These are phyloP conservation scores for Maudiozyma turicensis DNA, from an alignment of 805 yeast species.

Conservation along the genomic window DNA sequence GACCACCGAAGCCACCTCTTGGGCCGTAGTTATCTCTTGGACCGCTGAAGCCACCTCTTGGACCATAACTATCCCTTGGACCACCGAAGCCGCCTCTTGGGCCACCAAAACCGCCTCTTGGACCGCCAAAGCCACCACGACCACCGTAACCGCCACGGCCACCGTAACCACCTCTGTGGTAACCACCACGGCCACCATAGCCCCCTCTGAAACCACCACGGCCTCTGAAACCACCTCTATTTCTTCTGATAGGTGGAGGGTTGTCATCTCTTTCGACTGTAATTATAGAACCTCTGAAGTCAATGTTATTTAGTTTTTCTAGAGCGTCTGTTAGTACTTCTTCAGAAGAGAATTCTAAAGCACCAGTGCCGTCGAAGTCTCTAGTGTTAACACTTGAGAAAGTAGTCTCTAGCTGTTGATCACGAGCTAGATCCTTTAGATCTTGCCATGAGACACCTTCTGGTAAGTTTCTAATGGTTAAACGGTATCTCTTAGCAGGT, in stretches of 20 bases:
- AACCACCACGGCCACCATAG: constrained; percentile 18
- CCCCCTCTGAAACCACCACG: constrained; percentile 30
- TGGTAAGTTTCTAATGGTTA: constrained; percentile 59
- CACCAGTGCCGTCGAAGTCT: constrained; percentile 40
- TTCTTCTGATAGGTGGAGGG: constrained; percentile 42
- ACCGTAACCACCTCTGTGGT: constrained; percentile 32
- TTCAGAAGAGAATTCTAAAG: constrained; percentile 42
- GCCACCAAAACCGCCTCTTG: constrained; percentile 35
- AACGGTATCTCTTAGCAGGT: constrained; percentile 65
- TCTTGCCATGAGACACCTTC: constrained; percentile 81
- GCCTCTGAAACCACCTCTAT: constrained; percentile 38
- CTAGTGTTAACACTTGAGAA: constrained; percentile 41
- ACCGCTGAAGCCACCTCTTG: constrained; percentile 35
- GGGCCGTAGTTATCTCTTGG: constrained; percentile 28
- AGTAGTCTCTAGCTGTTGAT: constrained; percentile 56
- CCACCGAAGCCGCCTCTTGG: constrained; percentile 37
- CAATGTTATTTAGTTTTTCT: constrained; percentile 59
- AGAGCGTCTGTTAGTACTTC: constrained; percentile 72
- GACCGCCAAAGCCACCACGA: constrained; percentile 34
- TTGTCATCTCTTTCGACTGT: constrained; percentile 68
- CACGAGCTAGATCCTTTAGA: constrained; percentile 81
- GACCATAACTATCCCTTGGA: constrained; percentile 36
- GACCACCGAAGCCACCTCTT: constrained; percentile 37
- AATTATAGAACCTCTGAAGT: constrained; percentile 59
- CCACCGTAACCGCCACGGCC: constrained; percentile 39